Evolutionary conservation across 2,329 filamentous ascomycete genomes (phyloP).

Genomic region (Byssochlamys sp.): DNA sequence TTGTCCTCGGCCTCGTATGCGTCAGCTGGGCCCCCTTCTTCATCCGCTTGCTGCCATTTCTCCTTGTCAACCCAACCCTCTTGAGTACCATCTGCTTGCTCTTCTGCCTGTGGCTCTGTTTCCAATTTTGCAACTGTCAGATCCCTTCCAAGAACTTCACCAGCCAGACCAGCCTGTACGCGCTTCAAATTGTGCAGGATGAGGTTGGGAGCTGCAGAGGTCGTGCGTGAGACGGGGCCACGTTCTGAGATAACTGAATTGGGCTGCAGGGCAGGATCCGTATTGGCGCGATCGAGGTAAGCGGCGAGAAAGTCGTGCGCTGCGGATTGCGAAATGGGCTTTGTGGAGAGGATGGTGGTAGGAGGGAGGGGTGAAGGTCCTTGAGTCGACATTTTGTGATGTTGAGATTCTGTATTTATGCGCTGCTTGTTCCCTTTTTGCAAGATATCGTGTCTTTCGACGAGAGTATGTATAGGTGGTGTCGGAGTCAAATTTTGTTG

Average conservation of each 20-base stretch:
- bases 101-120: conserved; percentile 9
- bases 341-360: conserved; percentile 27
- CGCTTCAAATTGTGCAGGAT: conserved; percentile 38
- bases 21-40: conserved; percentile 32
- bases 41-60: conserved; percentile 31
- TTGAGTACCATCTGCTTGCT: conserved; percentile 4
- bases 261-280: conserved; percentile 35
- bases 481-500: neutral
- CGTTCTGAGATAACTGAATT: conserved; percentile 36
- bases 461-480: neutral
- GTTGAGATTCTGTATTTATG: conserved; percentile 1
- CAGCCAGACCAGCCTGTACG: conserved; percentile 34
- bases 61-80: conserved; percentile 24
- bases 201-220: conserved; percentile 32
- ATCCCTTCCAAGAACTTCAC: conserved; percentile 34
- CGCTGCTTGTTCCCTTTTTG: conserved; percentile 13
- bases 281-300: conserved; percentile 33
- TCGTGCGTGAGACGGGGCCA: conserved; percentile 33
- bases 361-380: conserved; percentile 29
- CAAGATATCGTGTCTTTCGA: conserved; percentile 17
- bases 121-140: conserved; percentile 25
- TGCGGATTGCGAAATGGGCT: conserved; percentile 26
- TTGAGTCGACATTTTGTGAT: conserved; percentile 26
- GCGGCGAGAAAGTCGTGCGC: conserved; percentile 35
- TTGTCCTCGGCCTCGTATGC: conserved; percentile 28